Percentiles rank a stretch among this genome's conserved stretches.
phyloP scores from a whole-genome alignment of 1,139 yeast species.

The Pichia terricola region DNA sequence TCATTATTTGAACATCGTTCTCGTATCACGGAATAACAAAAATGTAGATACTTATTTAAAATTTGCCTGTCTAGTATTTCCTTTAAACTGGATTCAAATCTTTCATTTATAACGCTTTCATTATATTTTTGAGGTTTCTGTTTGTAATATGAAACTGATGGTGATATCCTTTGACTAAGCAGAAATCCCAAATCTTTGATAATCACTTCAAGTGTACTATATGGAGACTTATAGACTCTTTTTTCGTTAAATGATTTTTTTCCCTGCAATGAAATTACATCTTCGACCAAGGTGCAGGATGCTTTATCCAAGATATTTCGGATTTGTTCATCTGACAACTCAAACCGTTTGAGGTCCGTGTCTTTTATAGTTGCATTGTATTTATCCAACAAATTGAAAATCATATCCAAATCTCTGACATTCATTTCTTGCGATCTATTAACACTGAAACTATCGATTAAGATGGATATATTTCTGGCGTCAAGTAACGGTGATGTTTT shows the following conservation, averaged over 20 bases:
- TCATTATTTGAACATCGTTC: conserved; percentile 18
- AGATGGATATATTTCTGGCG: not conserved
- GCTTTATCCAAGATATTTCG: conserved; percentile 14
- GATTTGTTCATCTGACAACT: conserved; percentile 11
- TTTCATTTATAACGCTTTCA: not conserved
- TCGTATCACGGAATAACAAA: conserved; percentile 21
- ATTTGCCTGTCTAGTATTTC: conserved; percentile 10
- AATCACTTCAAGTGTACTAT: conserved; percentile 8
- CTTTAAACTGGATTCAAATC: not conserved
- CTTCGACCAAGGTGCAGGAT: conserved; percentile 1
- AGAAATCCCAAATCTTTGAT: conserved; percentile 14
- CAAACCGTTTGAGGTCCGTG: too few species aligned
- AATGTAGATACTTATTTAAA: conserved; percentile 18
- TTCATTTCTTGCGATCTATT: conserved; percentile 4
- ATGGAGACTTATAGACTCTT: not conserved
- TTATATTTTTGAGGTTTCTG: too few species aligned
- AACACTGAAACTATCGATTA: conserved; percentile 3
- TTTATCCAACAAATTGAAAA: conserved; percentile 7
- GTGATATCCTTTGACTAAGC: conserved; percentile 10
- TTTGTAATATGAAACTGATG: conserved; percentile 12
- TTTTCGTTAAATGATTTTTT: not conserved
- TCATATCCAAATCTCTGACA: conserved; percentile 4
- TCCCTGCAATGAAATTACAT: too few species aligned
- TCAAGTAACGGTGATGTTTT: not conserved
- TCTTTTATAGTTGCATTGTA: conserved; percentile 7